Conservation (phyloP, 2,329 filamentous ascomycete genomes). For the Penicillium sp. region DNA sequence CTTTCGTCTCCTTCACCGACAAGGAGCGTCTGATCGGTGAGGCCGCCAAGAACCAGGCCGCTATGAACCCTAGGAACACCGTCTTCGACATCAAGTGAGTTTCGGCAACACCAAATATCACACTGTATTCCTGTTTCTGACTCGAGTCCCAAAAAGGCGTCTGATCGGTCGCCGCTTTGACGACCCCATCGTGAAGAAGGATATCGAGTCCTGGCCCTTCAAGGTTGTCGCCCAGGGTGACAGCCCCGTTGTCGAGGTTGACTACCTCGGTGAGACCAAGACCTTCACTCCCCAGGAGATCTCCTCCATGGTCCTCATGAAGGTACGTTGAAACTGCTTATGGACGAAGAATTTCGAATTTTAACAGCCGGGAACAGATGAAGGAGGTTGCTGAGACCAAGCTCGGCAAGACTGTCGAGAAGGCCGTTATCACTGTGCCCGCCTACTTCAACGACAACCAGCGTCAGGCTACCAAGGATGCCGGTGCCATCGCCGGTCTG, state of each 20-base stretch:
- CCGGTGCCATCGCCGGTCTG: conserved; percentile 92
- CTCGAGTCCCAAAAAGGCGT: conserved; percentile 58
- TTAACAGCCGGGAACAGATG: conserved; percentile 59
- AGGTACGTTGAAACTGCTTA: conserved; percentile 55
- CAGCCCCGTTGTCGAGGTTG: conserved; percentile 87
- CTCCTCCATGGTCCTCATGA: conserved; percentile 96
- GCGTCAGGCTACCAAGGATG: conserved; percentile 98
- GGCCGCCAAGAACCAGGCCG: conserved; percentile 99
- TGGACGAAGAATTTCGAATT: not conserved
- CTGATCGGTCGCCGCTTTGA: conserved; percentile 94
- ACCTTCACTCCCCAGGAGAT: conserved; percentile 97
- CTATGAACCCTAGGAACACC: conserved; percentile 98
- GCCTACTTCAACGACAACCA: conserved; percentile 99
- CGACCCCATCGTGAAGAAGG: conserved; percentile 97
- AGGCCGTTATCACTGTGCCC: conserved; percentile 97
- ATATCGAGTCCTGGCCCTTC: conserved; percentile 98
- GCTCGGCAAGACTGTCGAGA: conserved; percentile 97
- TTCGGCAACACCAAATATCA: not conserved
- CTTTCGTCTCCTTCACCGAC: conserved; percentile 97
- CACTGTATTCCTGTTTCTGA: conserved; percentile 2
- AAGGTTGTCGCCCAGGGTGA: conserved; percentile 88
- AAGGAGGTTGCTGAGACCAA: conserved; percentile 98
- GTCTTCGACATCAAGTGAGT: conserved; percentile 98
- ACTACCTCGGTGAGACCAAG: conserved; percentile 94
- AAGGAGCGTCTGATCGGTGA: conserved; percentile 99